Percentiles rank a stretch among this genome's conserved stretches.
phyloP scores from a whole-genome alignment of 352 stramenopile species.

The Thalassiosira livingstoniorum region DNA sequence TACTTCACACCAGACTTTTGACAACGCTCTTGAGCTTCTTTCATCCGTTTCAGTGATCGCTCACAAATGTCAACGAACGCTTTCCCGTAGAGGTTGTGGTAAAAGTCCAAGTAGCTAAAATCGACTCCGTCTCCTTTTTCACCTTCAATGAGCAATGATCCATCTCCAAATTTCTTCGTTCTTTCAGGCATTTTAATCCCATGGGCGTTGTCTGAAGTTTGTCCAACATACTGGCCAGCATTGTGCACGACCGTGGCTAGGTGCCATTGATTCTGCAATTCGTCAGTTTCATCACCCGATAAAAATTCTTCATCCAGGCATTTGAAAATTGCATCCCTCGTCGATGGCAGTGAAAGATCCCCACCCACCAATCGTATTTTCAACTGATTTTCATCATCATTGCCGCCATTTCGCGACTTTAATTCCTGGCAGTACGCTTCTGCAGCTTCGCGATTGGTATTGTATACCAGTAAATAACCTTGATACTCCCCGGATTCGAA shows the following conservation, averaged over 20 bases:
- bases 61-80: slow-evolving; percentile 56
- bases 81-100: slow-evolving; percentile 49
- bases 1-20: neutral
- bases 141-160: slow-evolving; percentile 35
- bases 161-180: slow-evolving; percentile 35
- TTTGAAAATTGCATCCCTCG: slow-evolving; percentile 43
- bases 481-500: slow-evolving; percentile 7
- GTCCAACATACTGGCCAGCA: slow-evolving; percentile 52
- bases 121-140: slow-evolving; percentile 4
- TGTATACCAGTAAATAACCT: slow-evolving; percentile 50
- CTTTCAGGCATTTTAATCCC: slow-evolving; percentile 7
- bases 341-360: slow-evolving; percentile 22
- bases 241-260: slow-evolving; percentile 49
- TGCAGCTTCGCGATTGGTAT: slow-evolving; percentile 18
- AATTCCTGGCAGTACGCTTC: neutral
- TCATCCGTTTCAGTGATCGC: slow-evolving; percentile 31
- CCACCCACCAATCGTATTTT: slow-evolving; percentile 36
- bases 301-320: slow-evolving; percentile 21
- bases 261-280: neutral
- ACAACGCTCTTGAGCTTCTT: neutral
- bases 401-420: slow-evolving; percentile 1
- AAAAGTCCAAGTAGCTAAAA: slow-evolving; percentile 25
- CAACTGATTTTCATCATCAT: slow-evolving; percentile 3
- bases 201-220: slow-evolving; percentile 37
- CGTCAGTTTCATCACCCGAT: neutral